Evolutionary conservation across 805 yeast species (phyloP), one percentile per base, ranked within the genome.

Genomic region (Saccharomycopsis amapae): DNA sequence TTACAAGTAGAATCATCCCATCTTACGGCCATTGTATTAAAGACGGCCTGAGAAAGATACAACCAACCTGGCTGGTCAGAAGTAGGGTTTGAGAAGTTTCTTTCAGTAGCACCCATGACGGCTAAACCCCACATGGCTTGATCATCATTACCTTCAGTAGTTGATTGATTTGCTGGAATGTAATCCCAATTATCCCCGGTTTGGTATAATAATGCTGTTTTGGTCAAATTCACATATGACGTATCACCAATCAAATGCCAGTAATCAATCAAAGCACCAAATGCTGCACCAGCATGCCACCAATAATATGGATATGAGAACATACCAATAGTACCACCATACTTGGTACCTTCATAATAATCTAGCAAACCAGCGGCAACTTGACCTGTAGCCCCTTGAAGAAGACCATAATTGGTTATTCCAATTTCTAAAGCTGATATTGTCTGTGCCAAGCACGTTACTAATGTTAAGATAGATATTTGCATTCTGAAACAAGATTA

Each of bases 201-300:
- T 64, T 90, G 97, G 58, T 76, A 79, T 42, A 75, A 58, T 56
- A 90, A 61, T 2, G 95, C 84, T 31, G 72, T 67, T 56, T 74
- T 71, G 45, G 86, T 72, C 31, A 72, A 47, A 10, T 71, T 69
- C 37, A 73, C 81, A 56, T 77, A 85, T 1, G 89, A 76, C 52
- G 73, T 74, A 61, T 89, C 83, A 32, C 81, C 75, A 61, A 85
- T 76, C 60, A 71, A 81, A 54, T 61, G 79, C 66, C 86, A 73
- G 63, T 84, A 82, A 61, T 88, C 96, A 37, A 90, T 59, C 72
- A 90, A 67, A 17, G 84, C 71, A 6, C 96, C 95, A 85, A 88
- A 87, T 1, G 90, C 96, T 50, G 89, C 95, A 54, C 97, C 97
- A 7, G 97, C 95, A 66, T 88, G 87, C 97, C 97, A 89, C 98